Base-by-base conservation (phyloP, 108 stramenopile genomes). In the Discostella stelligeroides region DNA sequence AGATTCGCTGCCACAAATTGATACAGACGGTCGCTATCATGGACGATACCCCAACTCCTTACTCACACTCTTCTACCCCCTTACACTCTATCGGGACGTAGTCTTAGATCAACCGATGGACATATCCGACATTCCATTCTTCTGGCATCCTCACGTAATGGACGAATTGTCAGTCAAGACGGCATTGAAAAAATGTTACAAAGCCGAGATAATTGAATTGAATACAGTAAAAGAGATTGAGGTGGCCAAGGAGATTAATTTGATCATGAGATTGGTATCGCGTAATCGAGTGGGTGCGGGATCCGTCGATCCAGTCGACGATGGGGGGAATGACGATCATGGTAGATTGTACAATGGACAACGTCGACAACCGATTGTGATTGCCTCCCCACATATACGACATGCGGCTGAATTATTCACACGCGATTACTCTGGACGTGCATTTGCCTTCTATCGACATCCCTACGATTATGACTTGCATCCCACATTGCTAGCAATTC, bases 381-480 rank as follows among this genome's bases (percentile, higher is more conserved):
- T 84, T 20, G 68, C 77, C 15, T 75, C 76, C 3, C 83, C 83
- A n/a, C 69, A 75, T 74, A 70, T 84, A 49, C 43, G 80, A 20
- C 80, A 82, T 39, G 77, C 50, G 1, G 65, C 76, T 7, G 80
- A 81, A 41, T 28, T 84, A 23, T 84, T 84, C 55, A 73, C 55
- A 10, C 75, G 72, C 27, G 76, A 84, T 27, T 49, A 84, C 68
- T 68, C 73, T 65, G 83, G 83, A 1, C 34, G 83, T 7, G 72
- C 66, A 70, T 72, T 81, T 53, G 47, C 53, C 24, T 72, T 84
- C 57, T 84, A 82, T 30, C 58, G 83, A 45, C 83, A 84, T 58
- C 83, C 83, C 15, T 55, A 81, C 15, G 83, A 84, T 63, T 84
- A 84, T 61, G 80, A 85, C 51, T 23, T 82, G 8, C 81, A 82